Base-by-base conservation (phyloP, 768 basidiomycete species). In the Serendipita sp. region DNA sequence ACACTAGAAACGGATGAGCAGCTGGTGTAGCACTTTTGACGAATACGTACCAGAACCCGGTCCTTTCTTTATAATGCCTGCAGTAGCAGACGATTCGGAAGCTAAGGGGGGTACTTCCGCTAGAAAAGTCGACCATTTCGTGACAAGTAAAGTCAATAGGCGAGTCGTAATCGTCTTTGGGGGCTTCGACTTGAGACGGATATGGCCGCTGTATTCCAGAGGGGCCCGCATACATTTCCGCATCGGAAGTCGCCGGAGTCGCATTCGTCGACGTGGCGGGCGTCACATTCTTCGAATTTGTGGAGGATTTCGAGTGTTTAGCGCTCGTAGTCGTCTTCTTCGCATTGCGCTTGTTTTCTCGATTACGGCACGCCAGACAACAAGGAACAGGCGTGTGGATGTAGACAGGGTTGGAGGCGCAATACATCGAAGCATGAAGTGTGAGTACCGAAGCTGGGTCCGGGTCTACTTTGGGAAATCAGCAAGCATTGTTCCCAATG, bases 71-170 rank as follows among this genome's bases (percentile, higher is more conserved):
- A 76, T 99, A 95, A 78, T 98, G 96, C 63, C 95, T 85, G 69
- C 96, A 98, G 73, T 99, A 99, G 75, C 96, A 99, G 4, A 95
- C 95, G 67, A 99, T 91, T 52, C 96, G 84, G 44, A 96, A 84
- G 5, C 95, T 95, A n/a, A 99, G 78, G 18, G 89, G 81, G 30
- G 85, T 86, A 18, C 90, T 88, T 23, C 96, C 96, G 11, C 84
- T 79, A 3, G 84, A 86, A 72, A 98, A 92, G 71, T 93, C 91
- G 54, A 97, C 81, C 47, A 89, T 79, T 68, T 94, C 89, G 0
- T 89, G 80, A 68, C 93, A 95, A 71, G 98, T 98, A 77, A 98
- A 99, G 66, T 98, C 56, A 38, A 60, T 60, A 8, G 56, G 56
- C 28, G 56, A 60, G 10, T 30, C 56, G 35, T 60, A 60, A 18